Base-by-base conservation (phyloP, 1,284 basidiomycete genomes). In the Schizopora paradoxa region DNA sequence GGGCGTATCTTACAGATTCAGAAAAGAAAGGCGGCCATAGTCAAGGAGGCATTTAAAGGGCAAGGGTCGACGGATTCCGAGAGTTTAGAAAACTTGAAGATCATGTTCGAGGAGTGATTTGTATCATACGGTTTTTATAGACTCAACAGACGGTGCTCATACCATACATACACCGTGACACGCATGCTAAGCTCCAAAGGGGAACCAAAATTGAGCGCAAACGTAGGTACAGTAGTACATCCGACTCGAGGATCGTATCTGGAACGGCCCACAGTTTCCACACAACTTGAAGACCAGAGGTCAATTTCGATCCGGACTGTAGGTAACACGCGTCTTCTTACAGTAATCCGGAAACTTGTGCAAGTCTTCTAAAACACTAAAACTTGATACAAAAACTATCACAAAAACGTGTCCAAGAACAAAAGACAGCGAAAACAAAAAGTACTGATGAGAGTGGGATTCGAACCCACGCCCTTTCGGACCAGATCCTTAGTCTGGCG, bases 1-100 rank as follows among this genome's bases (percentile, higher is more conserved):
- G 83, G 81, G 4, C 78, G 86, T 8, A 89, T 92, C 51, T 66
- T 92, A 25, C 79, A 86, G 60, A 97, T 99, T 41, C 95, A 95
- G 63, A 83, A 85, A 58, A 73, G 89, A 28, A 95, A 95, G 65
- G 87, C 80, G 0, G 89, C 88, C 3, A 83, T 95, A 37, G 77
- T 91, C 27, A 82, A 82, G 58, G 86, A 84, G 58, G 87, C 86
- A 0, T 86, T 89, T 60, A 74, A 79, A 29, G 79, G 81, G 16
- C 59, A 65, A 41, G 61, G 51, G 6, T 66, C 64, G 26, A 57
- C 64, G 2, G 80, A 85, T 52, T 68, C 77, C 1, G 85, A 88
- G 56, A 86, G 84, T 51, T 63, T 89, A 10, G 78, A 87, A 58
- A 88, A 89, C 58, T 65, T 89, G 41, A 81, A 79, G 62, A 81